These are phyloP conservation scores for Xylaria cubensis DNA, from an alignment of 495 filamentous ascomycete genomes.

Conservation along the genomic window DNA sequence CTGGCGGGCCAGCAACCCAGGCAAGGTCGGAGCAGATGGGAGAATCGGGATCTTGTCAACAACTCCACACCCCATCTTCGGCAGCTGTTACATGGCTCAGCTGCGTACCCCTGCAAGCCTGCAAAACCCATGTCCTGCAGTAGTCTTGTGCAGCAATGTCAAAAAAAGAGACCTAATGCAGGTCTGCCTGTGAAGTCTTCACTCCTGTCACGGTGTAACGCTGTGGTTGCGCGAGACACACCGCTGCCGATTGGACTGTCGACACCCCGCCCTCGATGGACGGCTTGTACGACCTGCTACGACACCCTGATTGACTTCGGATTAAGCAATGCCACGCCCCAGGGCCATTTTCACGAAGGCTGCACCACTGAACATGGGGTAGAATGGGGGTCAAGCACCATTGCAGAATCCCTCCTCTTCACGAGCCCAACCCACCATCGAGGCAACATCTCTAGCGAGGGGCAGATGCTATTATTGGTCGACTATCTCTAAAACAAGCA, in stretches of 20 bases:
- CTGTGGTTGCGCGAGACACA: constrained; percentile 16
- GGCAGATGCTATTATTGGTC: constrained; percentile 4
- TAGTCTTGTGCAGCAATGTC: constrained; percentile 15
- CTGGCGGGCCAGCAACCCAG: neutral
- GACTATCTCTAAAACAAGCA: constrained; percentile 8
- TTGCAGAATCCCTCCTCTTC: constrained; percentile 12
- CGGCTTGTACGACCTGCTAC: constrained; percentile 9
- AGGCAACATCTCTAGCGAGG: constrained; percentile 15
- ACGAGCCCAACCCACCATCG: constrained; percentile 8
- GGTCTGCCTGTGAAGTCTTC: constrained; percentile 19
- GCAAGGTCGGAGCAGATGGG: constrained; percentile 14
- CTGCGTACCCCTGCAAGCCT: constrained; percentile 20
- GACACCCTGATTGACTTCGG: constrained; percentile 11
- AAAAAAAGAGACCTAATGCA: constrained; percentile 25
- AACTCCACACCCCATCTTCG: constrained; percentile 23
- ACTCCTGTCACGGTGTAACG: constrained; percentile 24
- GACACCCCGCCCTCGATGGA: constrained; percentile 10
- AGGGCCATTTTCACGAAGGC: constrained; percentile 15
- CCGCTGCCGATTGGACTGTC: constrained; percentile 18
- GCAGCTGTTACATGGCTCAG: constrained; percentile 25
- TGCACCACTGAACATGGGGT: constrained; percentile 22
- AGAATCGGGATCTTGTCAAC: constrained; percentile 25
- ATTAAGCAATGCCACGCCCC: constrained; percentile 21
- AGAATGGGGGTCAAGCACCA: constrained; percentile 21
- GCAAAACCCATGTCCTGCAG: constrained; percentile 20